Evolutionary conservation across 352 stramenopile species (phyloP), one percentile per base, ranked within the genome.

Genomic region (Pythium phragmitis): DNA sequence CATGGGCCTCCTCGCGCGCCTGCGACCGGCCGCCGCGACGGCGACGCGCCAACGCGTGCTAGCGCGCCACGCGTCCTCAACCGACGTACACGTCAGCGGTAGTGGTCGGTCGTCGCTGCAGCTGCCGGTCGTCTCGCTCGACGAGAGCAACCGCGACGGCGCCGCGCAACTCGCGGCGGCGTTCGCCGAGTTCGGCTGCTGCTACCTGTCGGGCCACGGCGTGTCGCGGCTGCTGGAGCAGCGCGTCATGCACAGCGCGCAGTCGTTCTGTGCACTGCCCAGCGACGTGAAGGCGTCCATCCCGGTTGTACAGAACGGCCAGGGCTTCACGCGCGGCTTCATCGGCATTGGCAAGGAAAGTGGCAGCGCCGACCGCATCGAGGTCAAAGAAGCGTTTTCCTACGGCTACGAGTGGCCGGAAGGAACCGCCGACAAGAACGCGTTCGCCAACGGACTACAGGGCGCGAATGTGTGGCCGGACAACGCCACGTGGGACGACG

Each of bases 381-480:
- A 93, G 55, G 85, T 93, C 34, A 93, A 93, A 56, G 85, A 93
- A 57, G 82, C 79, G 3, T 93, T 93, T 37, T 93, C 85, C 11
- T 93, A 91, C 67, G 85, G 85, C 33, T 91, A 82, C 68, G 85
- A 93, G 53, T 93, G 85, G 85, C 70, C 69, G 0, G 30, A 41
- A 5, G 65, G 30, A n/a, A 53, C 45, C 19, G 30, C 57, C 16
- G 2, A 14, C 9, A 4, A 7, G 0, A 9, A 49, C n/a, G 19
- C 46, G 0, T 84, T 87, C 30, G 64, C 48, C 7, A 93, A 93
- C 46, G 77, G 81, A 2, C 65, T 93, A 30, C 85, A 93, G 54
- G 82, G 85, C 33, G 50, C 34, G 14, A 93, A 93, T 54, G 82
- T 91, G 50, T 94, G 85, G 82, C 85, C 85, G 1, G 46, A 52